These are phyloP conservation scores for Solanum tarapatanum DNA, from an alignment of 257 asterid genomes.

Conservation along the genomic window DNA sequence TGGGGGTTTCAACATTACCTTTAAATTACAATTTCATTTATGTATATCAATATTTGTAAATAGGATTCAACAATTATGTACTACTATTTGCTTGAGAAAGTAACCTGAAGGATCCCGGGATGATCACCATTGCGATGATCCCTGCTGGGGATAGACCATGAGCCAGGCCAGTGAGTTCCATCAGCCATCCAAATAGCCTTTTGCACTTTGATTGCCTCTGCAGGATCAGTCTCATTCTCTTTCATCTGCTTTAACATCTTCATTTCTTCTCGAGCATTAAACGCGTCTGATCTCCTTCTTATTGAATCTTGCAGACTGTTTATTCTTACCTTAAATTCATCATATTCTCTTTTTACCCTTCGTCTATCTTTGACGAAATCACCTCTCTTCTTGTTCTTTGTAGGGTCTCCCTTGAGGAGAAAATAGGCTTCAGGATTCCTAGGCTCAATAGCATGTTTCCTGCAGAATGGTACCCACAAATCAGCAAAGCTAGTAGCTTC, in stretches of 20 bases:
- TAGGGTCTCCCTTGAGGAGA: conserved; percentile 23
- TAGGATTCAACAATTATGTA: neutral
- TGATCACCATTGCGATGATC: conserved; percentile 32
- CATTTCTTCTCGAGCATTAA: conserved; percentile 36
- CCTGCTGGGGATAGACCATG: conserved; percentile 13
- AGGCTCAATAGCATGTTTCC: conserved; percentile 31
- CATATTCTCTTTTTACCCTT: conserved; percentile 29
- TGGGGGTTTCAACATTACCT: conserved; percentile 37
- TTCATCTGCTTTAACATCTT: conserved; percentile 26
- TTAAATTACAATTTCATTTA: neutral
- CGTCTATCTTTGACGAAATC: conserved; percentile 33
- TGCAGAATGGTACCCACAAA: conserved; percentile 34
- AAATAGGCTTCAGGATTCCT: conserved; percentile 34
- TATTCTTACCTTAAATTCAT: conserved; percentile 30
- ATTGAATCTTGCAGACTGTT: conserved; percentile 24
- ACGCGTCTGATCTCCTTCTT: conserved; percentile 27
- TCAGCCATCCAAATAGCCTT: conserved; percentile 44
- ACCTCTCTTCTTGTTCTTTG: conserved; percentile 23
- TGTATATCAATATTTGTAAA: neutral
- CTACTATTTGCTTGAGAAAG: neutral
- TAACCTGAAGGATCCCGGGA: conserved; percentile 31
- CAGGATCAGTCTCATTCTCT: conserved; percentile 23
- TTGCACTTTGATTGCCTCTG: conserved; percentile 13
- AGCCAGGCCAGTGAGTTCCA: conserved; percentile 37
- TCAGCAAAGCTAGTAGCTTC: conserved; percentile 36